Evolutionary conservation across 805 yeast genomes (phyloP).

Genomic region (Metschnikowia noctiluminum): DNA sequence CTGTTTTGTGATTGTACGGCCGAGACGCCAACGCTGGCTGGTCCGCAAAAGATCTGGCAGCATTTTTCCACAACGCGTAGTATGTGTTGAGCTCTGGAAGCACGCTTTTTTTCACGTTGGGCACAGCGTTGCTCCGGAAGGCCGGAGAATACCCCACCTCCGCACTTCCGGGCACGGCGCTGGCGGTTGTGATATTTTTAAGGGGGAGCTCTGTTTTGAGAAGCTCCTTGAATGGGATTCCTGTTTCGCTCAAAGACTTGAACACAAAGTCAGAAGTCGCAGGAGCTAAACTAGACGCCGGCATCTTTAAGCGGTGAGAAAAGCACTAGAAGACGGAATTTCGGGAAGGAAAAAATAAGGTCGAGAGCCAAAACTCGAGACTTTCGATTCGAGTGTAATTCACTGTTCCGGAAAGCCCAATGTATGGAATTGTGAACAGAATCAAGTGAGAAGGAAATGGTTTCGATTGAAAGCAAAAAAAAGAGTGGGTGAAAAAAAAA

Average conservation of each 20-base stretch:
- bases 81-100: slow-evolving; percentile 46
- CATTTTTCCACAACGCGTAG: slow-evolving; percentile 42
- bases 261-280: slow-evolving; percentile 19
- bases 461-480: too few relatives aligned
- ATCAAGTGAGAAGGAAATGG: too few relatives aligned
- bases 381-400: too few relatives aligned
- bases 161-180: slow-evolving; percentile 36
- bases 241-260: slow-evolving; percentile 8
- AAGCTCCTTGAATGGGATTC: slow-evolving; percentile 11
- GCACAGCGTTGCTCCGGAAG: slow-evolving; percentile 41
- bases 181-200: slow-evolving; percentile 8
- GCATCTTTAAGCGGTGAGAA: neutral
- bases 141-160: slow-evolving; percentile 49
- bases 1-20: slow-evolving; percentile 28
- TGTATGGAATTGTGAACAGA: too few relatives aligned
- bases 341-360: too few relatives aligned
- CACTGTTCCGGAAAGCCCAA: too few relatives aligned
- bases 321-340: too few relatives aligned
- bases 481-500: neutral
- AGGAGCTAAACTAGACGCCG: slow-evolving; percentile 12
- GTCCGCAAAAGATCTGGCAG: slow-evolving; percentile 35
- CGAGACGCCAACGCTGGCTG: slow-evolving; percentile 44
- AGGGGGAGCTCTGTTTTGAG: slow-evolving; percentile 18
- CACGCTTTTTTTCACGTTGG: slow-evolving; percentile 32
- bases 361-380: too few relatives aligned